Percentiles rank a stretch among this genome's conserved stretches.
These are phyloP conservation scores for Macrocybe gigantea DNA, from an alignment of 768 basidiomycete species.

Conservation along the genomic window DNA sequence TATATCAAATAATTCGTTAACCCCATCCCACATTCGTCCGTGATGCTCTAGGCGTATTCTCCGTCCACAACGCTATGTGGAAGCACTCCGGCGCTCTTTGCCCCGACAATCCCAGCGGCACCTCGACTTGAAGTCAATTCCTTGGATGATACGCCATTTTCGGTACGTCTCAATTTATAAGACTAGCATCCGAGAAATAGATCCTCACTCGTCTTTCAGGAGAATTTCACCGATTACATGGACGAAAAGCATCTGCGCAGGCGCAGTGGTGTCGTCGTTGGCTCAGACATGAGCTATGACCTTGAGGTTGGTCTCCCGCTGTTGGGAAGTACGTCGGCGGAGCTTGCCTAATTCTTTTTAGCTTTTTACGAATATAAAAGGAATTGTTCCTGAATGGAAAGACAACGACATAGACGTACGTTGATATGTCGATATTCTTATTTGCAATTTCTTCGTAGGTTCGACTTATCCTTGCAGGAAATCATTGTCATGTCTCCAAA, in stretches of 20 bases:
- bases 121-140: background rate
- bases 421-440: background rate
- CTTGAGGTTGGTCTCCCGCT: slow-evolving; percentile 26
- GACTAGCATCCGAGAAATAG: background rate
- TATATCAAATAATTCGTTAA: no score
- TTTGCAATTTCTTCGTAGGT: background rate
- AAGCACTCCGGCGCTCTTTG: no score
- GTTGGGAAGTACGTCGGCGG: background rate
- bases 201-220: background rate
- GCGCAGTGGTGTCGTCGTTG: background rate
- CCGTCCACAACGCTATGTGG: no score
- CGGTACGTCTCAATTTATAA: background rate
- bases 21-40: no score
- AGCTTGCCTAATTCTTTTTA: slow-evolving; percentile 10
- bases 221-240: background rate
- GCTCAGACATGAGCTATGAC: slow-evolving; percentile 31
- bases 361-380: slow-evolving; percentile 36
- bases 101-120: no score
- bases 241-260: background rate
- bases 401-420: slow-evolving; percentile 45
- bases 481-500: slow-evolving; percentile 41
- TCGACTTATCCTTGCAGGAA: slow-evolving; percentile 28
- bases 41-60: no score
- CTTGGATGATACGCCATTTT: background rate
- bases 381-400: slow-evolving; percentile 38